A percentile compares a stretch with the other conserved stretches of the same genome.
phyloP scores from a whole-genome alignment of 108 stramenopile species.

The Nitzschia sp. region DNA sequence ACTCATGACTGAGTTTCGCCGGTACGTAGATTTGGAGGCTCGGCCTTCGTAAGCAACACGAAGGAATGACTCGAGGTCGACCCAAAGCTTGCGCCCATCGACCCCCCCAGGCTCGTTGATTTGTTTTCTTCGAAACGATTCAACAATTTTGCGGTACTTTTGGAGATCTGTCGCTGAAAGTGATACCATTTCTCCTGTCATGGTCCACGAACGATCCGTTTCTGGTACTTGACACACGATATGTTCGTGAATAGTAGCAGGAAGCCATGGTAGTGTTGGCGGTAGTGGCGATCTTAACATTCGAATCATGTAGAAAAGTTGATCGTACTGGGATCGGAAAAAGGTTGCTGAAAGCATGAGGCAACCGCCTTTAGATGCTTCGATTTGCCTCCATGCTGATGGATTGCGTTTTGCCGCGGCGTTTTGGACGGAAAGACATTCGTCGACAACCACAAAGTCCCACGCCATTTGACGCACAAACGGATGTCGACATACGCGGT shows the following conservation, averaged over 20 bases:
- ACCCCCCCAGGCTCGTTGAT: conserved; percentile 5
- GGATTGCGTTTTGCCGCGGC: not conserved
- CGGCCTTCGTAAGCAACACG: not conserved
- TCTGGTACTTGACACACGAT: conserved; percentile 6
- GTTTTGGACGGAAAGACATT: conserved; percentile 8
- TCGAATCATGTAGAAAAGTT: conserved; percentile 13
- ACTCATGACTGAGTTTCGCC: not conserved
- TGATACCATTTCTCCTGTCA: conserved; percentile 1
- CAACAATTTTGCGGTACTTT: not conserved
- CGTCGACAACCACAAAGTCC: conserved; percentile 6
- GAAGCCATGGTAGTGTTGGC: conserved; percentile 1
- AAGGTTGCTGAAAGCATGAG: conserved; percentile 10
- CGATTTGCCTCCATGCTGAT: conserved; percentile 4
- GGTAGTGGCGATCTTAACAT: conserved; percentile 8
- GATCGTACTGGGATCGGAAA: conserved; percentile 4
- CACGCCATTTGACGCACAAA: conserved; percentile 1
- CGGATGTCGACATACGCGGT: conserved; percentile 4
- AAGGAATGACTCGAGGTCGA: not conserved
- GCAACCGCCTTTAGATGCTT: not conserved
- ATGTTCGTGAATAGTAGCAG: conserved; percentile 6
- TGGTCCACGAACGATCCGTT: conserved; percentile 1
- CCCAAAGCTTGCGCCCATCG: conserved; percentile 5
- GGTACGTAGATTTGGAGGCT: not conserved
- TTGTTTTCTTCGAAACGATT: not conserved
- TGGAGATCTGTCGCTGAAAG: not conserved